These are phyloP conservation scores for Zanthoxylum bungeanum DNA, from an alignment of 345 rosid species.

Conservation along the genomic window DNA sequence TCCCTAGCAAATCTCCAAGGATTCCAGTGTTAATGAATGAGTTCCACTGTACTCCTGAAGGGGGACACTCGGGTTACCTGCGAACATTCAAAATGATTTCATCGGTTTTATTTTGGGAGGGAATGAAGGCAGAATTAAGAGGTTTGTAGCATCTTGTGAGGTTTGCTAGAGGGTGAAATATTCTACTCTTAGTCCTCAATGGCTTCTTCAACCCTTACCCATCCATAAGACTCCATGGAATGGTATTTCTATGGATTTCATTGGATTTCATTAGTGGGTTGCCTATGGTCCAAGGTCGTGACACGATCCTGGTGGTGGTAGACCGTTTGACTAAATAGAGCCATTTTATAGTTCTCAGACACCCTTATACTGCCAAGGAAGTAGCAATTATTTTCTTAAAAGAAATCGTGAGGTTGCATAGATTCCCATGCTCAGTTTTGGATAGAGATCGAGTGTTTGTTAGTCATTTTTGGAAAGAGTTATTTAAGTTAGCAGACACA, in stretches of 20 bases:
- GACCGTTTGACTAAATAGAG: neutral
- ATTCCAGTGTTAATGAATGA: neutral
- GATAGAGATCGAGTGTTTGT: too few species aligned
- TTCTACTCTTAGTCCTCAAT: neutral
- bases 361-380: neutral
- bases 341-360: too few species aligned
- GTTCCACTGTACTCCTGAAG: neutral
- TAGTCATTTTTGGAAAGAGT: too few species aligned
- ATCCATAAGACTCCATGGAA: neutral
- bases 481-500: too few species aligned
- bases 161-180: neutral
- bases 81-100: neutral
- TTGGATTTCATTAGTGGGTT: neutral
- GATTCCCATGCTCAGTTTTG: too few species aligned
- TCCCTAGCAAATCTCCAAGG: neutral
- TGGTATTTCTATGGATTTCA: neutral
- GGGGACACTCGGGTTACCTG: neutral
- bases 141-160: too few species aligned
- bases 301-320: neutral
- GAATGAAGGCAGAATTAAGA: too few species aligned
- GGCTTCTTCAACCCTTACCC: neutral
- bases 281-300: too few species aligned
- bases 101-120: neutral
- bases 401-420: too few species aligned
- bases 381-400: neutral